These are phyloP conservation scores for Alternaria atra DNA, from an alignment of 2,329 filamentous ascomycete genomes.

Conservation along the genomic window DNA sequence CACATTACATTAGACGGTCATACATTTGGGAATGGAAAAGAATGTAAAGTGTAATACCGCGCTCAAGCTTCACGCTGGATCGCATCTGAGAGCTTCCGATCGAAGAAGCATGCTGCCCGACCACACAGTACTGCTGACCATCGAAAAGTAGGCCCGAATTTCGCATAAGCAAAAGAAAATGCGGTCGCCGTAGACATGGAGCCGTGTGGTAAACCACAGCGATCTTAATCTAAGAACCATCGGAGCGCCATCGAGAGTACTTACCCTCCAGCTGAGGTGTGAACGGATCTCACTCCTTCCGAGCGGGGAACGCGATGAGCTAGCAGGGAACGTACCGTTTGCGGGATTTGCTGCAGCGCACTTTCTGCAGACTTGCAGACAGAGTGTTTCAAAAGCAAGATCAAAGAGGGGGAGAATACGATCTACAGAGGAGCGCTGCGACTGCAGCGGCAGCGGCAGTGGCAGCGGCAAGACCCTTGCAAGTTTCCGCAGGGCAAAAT, in stretches of 20 bases:
- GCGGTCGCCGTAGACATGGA: background rate
- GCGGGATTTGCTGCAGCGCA: background rate
- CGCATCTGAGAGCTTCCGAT: background rate
- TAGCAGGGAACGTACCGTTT: background rate
- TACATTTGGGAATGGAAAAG: background rate
- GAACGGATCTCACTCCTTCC: background rate
- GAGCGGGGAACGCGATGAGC: background rate
- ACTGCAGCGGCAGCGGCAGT: background rate
- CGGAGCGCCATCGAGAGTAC: background rate
- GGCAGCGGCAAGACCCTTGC: background rate
- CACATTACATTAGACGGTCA: background rate
- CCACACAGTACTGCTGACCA: background rate
- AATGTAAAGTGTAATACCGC: background rate
- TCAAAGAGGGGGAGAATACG: background rate
- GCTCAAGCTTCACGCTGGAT: background rate
- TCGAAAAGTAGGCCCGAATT: background rate
- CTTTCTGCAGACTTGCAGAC: background rate
- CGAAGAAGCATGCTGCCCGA: background rate
- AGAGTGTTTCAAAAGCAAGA: background rate
- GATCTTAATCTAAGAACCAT: background rate
- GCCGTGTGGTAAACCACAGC: background rate
- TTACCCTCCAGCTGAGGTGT: background rate
- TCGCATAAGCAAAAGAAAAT: background rate
- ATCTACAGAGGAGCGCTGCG: background rate
- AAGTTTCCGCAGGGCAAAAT: conserved; percentile 2